These are phyloP conservation scores for Aureobasidium melanogenum DNA, from an alignment of 2,329 filamentous ascomycete species.

Conservation along the genomic window DNA sequence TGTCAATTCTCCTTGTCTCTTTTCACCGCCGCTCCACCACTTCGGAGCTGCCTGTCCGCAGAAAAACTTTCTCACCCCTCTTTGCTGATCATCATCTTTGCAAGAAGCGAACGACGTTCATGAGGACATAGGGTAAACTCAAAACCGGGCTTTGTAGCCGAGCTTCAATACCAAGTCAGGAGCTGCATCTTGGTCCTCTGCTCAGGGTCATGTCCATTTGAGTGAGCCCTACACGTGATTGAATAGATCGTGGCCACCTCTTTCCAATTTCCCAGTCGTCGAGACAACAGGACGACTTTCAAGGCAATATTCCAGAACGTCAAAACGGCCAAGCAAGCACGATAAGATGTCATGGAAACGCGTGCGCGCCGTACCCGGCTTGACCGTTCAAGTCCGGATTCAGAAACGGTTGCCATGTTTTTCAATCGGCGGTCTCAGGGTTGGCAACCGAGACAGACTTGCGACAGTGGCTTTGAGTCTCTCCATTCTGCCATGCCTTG, in stretches of 20 bases:
- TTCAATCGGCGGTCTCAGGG: background rate
- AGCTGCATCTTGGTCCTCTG: background rate
- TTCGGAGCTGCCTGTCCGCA: background rate
- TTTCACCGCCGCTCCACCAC: constrained; percentile 1
- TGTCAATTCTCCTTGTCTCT: background rate
- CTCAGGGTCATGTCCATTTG: background rate
- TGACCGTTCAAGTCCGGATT: background rate
- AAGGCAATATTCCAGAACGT: constrained; percentile 8
- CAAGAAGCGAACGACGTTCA: constrained; percentile 4
- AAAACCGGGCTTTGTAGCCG: background rate
- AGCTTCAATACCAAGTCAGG: background rate
- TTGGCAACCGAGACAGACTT: constrained; percentile 6
- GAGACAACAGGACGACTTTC: constrained; percentile 4
- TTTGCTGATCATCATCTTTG: constrained; percentile 1
- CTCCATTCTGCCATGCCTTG: background rate
- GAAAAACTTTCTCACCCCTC: constrained; percentile 3
- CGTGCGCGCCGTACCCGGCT: background rate
- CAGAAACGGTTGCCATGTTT: constrained; percentile 2
- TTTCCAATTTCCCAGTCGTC: constrained; percentile 3
- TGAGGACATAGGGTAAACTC: background rate
- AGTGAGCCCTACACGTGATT: background rate
- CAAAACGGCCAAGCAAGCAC: background rate
- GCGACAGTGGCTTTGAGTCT: constrained; percentile 3
- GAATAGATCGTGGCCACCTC: background rate
- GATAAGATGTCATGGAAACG: background rate